phyloP scores from a whole-genome alignment of 2,329 filamentous ascomycete species.

The Epichloe aotearoae region DNA sequence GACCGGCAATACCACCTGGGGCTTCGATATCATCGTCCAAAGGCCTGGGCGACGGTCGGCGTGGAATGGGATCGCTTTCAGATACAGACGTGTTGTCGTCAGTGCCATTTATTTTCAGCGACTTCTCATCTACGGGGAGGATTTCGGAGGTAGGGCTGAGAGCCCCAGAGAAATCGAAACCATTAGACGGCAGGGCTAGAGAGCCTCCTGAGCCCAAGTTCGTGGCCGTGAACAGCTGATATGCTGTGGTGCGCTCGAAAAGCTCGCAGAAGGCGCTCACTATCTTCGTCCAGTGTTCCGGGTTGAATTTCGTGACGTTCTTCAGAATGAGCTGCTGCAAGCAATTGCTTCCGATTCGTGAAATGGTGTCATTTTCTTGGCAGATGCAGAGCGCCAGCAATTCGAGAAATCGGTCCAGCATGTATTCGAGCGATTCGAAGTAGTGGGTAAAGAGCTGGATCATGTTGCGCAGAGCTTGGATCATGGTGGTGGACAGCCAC shows the following conservation, averaged over 20 bases:
- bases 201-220: constrained; percentile 41
- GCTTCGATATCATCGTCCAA: constrained; percentile 23
- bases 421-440: constrained; percentile 89
- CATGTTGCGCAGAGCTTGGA: constrained; percentile 95
- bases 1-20: constrained; percentile 21
- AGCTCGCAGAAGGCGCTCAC: constrained; percentile 92
- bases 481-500: constrained; percentile 98
- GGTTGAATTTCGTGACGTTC: constrained; percentile 83
- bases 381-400: constrained; percentile 92
- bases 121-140: constrained; percentile 35
- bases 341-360: constrained; percentile 95
- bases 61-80: constrained; percentile 20
- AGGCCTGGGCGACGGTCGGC: constrained; percentile 15
- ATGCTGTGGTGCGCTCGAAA: constrained; percentile 87
- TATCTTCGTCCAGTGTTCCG: constrained; percentile 84
- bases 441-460: constrained; percentile 98
- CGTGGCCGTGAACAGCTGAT: constrained; percentile 84
- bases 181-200: constrained; percentile 38
- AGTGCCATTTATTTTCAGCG: constrained; percentile 46
- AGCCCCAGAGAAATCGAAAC: constrained; percentile 33
- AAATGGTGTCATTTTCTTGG: constrained; percentile 97
- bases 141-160: constrained; percentile 28
- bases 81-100: constrained; percentile 23
- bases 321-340: constrained; percentile 92
- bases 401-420: constrained; percentile 95